Percentiles rank a stretch among this genome's conserved stretches.
Conservation (phyloP, 495 filamentous ascomycete genomes). For the Thozetella sp. region DNA sequence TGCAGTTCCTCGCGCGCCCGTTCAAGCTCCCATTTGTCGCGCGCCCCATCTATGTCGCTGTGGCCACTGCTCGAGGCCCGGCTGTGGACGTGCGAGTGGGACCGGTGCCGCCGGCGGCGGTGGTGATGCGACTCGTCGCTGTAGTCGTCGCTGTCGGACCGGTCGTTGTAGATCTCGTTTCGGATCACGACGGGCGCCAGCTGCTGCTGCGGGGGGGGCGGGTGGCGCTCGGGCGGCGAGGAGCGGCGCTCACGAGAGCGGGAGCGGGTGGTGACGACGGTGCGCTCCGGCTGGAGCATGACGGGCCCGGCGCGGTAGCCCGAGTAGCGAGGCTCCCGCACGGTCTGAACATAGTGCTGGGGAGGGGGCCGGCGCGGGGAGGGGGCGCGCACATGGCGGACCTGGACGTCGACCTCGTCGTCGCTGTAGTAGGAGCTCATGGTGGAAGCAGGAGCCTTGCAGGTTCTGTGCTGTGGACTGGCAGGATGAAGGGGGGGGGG, state of each 20-base stretch:
- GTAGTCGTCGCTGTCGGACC: slow-evolving; percentile 32
- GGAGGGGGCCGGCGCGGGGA: slow-evolving; percentile 23
- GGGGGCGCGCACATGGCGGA: slow-evolving; percentile 35
- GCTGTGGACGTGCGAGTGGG: slow-evolving; percentile 18
- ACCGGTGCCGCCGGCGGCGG: slow-evolving; percentile 3
- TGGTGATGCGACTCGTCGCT: slow-evolving; percentile 22
- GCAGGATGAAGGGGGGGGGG: too few relatives aligned
- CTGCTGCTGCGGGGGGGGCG: slow-evolving; percentile 16
- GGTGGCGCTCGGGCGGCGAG: slow-evolving; percentile 21
- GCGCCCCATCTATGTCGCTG: slow-evolving; percentile 26
- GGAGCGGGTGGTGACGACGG: slow-evolving; percentile 35
- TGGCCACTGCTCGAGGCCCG: slow-evolving; percentile 21
- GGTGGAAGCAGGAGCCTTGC: slow-evolving; percentile 1
- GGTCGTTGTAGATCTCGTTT: slow-evolving; percentile 43
- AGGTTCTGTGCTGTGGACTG: too few relatives aligned
- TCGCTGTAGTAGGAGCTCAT: slow-evolving; percentile 27
- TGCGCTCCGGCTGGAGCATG: slow-evolving; percentile 33
- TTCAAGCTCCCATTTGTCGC: slow-evolving; percentile 15
- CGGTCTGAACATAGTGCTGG: slow-evolving; percentile 40
- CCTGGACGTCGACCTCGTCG: slow-evolving; percentile 43
- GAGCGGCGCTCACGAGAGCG: slow-evolving; percentile 42
- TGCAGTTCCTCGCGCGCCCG: slow-evolving; percentile 46
- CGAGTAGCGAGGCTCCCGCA: slow-evolving; percentile 26
- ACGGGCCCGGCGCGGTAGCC: slow-evolving; percentile 31
- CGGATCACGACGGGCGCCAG: slow-evolving; percentile 51